Conservation (phyloP, 1,284 basidiomycete genomes). For the Ustilago lituana region DNA sequence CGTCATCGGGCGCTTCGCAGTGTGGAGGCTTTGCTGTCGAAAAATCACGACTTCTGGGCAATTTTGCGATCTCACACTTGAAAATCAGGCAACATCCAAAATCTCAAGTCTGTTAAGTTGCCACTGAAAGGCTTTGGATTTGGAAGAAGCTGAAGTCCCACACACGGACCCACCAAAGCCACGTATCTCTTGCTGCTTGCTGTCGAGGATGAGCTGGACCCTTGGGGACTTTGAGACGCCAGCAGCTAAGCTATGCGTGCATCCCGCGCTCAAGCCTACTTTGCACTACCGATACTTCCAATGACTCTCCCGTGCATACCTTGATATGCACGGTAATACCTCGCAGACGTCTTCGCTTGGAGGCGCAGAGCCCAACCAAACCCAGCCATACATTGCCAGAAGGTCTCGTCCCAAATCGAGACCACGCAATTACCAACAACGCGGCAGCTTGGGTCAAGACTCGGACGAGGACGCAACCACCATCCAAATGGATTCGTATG, state of each 20-base stretch:
- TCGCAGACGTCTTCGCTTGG: constrained; percentile 37
- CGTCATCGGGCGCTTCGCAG: constrained; percentile 23
- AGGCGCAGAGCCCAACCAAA: constrained; percentile 29
- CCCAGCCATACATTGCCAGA: constrained; percentile 14
- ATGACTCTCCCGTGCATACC: constrained; percentile 5
- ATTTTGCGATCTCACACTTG: constrained; percentile 8
- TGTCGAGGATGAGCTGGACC: constrained; percentile 1
- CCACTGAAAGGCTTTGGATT: no score
- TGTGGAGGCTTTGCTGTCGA: constrained; percentile 16
- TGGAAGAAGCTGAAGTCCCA: constrained; percentile 15
- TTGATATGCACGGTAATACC: constrained; percentile 28
- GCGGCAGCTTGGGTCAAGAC: constrained; percentile 20
- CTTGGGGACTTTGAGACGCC: not conserved
- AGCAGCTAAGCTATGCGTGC: not conserved
- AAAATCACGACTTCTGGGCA: no score
- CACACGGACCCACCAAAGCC: not conserved
- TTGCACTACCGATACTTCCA: not conserved
- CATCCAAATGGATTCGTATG: constrained; percentile 38
- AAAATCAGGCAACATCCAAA: no score
- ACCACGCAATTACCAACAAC: constrained; percentile 14
- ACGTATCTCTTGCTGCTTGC: not conserved
- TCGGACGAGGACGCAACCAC: constrained; percentile 41
- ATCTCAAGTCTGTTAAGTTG: no score
- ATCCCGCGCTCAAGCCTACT: constrained; percentile 8
- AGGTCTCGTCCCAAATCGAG: constrained; percentile 22